Evolutionary conservation across 2,329 filamentous ascomycete genomes (phyloP).

Genomic region (Dothistroma pini): DNA sequence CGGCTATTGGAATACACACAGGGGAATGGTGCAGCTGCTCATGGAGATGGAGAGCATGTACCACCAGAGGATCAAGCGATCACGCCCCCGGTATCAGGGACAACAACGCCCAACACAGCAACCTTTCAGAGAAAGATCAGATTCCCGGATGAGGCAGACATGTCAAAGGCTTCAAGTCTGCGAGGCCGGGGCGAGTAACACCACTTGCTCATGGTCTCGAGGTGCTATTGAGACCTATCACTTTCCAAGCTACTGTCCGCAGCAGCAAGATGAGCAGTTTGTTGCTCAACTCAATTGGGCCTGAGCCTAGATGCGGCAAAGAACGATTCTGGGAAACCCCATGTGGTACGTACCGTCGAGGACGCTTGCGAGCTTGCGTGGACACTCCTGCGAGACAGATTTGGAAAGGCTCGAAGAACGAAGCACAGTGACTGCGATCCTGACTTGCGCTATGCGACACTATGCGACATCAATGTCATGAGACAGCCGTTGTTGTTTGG

Average conservation of each 20-base stretch:
- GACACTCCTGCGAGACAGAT: no score
- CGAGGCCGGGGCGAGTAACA: background rate
- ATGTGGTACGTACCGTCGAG: background rate
- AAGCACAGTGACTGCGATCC: no score
- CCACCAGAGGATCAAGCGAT: background rate
- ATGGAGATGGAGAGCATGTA: no score
- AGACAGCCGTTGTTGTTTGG: background rate
- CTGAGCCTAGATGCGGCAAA: background rate
- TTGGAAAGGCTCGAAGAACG: no score
- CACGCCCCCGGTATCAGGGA: constrained; percentile 1
- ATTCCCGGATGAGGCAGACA: constrained; percentile 28
- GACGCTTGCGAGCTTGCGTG: no score
- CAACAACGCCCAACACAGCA: constrained; percentile 7
- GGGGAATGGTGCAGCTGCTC: no score
- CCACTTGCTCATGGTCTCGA: background rate
- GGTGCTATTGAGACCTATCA: background rate
- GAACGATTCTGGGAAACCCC: background rate
- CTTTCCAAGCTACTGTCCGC: background rate
- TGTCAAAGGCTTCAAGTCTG: background rate
- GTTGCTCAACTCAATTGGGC: background rate
- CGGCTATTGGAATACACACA: background rate
- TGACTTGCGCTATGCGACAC: no score
- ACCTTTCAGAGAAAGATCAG: constrained; percentile 32
- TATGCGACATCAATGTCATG: no score
- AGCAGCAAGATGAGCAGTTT: background rate